These are phyloP conservation scores for Trichothecium roseum DNA, from an alignment of 2,329 filamentous ascomycete species.

Conservation along the genomic window DNA sequence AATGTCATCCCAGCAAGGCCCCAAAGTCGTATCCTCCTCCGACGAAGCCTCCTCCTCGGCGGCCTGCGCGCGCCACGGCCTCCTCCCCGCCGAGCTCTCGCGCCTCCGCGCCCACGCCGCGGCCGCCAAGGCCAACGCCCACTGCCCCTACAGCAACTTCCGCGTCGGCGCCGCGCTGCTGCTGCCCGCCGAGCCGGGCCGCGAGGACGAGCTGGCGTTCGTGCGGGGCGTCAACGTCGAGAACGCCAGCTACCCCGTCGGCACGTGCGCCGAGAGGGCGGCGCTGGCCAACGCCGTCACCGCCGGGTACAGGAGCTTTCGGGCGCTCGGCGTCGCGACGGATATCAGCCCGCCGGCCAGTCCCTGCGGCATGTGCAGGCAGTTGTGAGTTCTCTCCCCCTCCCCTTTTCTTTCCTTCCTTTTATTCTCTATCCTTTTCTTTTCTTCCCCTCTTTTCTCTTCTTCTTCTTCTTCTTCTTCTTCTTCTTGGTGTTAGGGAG, in stretches of 20 bases:
- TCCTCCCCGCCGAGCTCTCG: conserved; percentile 55
- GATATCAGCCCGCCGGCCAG: conserved; percentile 60
- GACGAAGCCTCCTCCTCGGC: conserved; percentile 16
- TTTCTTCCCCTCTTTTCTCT: background rate
- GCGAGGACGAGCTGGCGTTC: conserved; percentile 7
- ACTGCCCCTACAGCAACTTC: conserved; percentile 91
- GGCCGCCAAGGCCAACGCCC: conserved; percentile 67
- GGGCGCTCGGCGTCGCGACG: conserved; percentile 76
- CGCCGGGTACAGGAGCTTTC: conserved; percentile 47
- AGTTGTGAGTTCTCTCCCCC: conserved; percentile 53
- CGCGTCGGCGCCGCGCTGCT: conserved; percentile 79
- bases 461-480: background rate
- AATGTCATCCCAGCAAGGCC: background rate
- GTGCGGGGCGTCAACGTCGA: conserved; percentile 74
- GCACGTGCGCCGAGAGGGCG: conserved; percentile 92
- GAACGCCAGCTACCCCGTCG: conserved; percentile 86
- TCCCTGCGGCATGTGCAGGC: conserved; percentile 93
- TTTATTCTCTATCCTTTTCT: conserved; percentile 1
- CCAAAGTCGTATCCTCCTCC: conserved; percentile 12
- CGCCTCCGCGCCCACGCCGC: conserved; percentile 52
- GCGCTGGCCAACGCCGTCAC: conserved; percentile 73
- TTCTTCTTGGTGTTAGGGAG: background rate
- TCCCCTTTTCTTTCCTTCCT: background rate
- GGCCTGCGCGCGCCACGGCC: conserved; percentile 23
- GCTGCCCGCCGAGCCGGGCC: conserved; percentile 8